These are phyloP conservation scores for Rhizopogon vesiculosus DNA, from an alignment of 768 basidiomycete species.

Conservation along the genomic window DNA sequence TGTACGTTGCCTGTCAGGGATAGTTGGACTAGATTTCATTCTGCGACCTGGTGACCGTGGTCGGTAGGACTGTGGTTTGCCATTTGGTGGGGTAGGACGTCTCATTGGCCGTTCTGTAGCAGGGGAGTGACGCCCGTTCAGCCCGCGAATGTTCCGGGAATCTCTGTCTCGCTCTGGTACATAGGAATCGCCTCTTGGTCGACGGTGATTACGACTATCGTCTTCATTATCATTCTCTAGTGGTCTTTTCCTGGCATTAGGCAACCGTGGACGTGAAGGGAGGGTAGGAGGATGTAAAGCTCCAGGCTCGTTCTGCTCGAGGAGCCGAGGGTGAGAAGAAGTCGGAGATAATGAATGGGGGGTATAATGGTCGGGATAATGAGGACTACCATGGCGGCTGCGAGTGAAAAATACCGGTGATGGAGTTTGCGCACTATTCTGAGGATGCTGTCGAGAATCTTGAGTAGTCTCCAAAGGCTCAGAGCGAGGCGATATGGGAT, in stretches of 20 bases:
- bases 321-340: background rate
- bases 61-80: background rate
- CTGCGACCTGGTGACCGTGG: background rate
- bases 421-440: background rate
- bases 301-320: background rate
- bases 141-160: conserved; percentile 1
- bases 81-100: background rate
- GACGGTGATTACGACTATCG: conserved; percentile 15
- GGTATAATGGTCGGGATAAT: conserved; percentile 5
- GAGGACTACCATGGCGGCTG: conserved; percentile 3
- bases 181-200: conserved; percentile 16
- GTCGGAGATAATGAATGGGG: conserved; percentile 2
- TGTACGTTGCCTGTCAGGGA: background rate
- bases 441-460: background rate
- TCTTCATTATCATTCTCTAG: conserved; percentile 18
- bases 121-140: background rate
- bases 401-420: conserved; percentile 7
- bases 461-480: conserved; percentile 8
- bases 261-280: conserved; percentile 8
- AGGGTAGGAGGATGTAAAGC: background rate
- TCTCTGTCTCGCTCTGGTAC: conserved; percentile 3
- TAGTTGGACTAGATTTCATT: background rate
- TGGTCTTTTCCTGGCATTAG: conserved; percentile 15
- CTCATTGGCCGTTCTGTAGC: conserved; percentile 8
- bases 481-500: background rate